Evolutionary conservation across 495 filamentous ascomycete genomes (phyloP), one percentile per base, ranked within the genome.

Genomic region (Aspergillus sparsus): DNA sequence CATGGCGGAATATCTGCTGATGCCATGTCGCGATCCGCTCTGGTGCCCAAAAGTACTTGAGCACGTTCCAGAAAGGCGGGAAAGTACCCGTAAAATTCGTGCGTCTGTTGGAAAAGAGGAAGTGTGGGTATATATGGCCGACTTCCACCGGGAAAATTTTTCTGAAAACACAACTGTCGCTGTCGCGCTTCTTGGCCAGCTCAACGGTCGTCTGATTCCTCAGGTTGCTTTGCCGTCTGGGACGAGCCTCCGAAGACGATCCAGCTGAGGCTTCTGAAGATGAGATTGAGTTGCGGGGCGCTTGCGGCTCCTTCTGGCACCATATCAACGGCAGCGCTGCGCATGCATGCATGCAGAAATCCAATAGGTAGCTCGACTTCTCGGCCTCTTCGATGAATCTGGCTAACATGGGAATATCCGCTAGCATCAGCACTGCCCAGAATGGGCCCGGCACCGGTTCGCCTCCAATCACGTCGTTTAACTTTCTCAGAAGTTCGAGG

Each of bases 341-440:
- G 54, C 60, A 62, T 15, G 16, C 46, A 44, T 62, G 54, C 47
- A 62, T 62, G 41, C 34, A 57, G 16, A 60, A 47, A 41, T 50
- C 15, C 7, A 55, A 36, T 7, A 61, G 32, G 33, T 34, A 61
- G 10, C 3, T 8, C 13, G 50, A 61, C 41, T 54, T 61, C 31
- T 61, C 49, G 5, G 50, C 50, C 33, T 54, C 49, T 5, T 35
- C 18, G 21, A 61, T 37, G 32, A 61, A 34, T 18, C 34, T 61
- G 7, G 16, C 49, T 21, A 61, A 31, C 50, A 61, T 61, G 1
- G 33, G 49, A 9, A 61, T 36, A 18, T 61, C 50, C 4, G 58
- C 35, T 1, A 55, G 31, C 15, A 55, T 45, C 41, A 61, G 18
- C 9, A 37, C 44, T 10, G 58, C 58, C 58, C 50, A 61, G 50